Evolutionary conservation across 192 early-diverging fungal species (phyloP).

Genomic region (Tieghemiomyces parasiticus): DNA sequence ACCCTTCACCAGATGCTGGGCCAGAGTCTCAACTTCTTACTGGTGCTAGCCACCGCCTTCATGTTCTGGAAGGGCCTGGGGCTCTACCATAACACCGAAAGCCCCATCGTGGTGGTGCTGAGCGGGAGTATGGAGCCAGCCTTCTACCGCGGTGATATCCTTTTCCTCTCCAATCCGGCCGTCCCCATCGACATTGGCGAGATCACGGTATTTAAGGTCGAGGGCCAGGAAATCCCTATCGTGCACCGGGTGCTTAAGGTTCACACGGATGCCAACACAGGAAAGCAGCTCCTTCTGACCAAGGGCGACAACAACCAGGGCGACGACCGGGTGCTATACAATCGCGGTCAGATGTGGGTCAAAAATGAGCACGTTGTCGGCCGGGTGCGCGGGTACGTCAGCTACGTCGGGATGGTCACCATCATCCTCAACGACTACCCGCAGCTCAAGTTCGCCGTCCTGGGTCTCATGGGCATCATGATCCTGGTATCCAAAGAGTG

Average conservation of each 20-base stretch:
- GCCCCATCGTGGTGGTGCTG: slow-evolving; percentile 93
- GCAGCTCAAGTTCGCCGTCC: slow-evolving; percentile 69
- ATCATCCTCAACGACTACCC: slow-evolving; percentile 95
- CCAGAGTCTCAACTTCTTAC: slow-evolving; percentile 76
- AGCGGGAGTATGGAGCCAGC: slow-evolving; percentile 97
- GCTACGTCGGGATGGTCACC: slow-evolving; percentile 90
- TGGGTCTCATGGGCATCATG: slow-evolving; percentile 59
- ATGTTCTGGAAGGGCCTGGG: slow-evolving; percentile 93
- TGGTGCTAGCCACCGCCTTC: slow-evolving; percentile 82
- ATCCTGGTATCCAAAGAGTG: slow-evolving; percentile 54
- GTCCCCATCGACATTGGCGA: slow-evolving; percentile 75
- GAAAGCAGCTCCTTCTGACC: slow-evolving; percentile 75
- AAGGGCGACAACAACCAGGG: slow-evolving; percentile 92
- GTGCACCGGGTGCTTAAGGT: slow-evolving; percentile 91
- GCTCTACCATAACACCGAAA: slow-evolving; percentile 78
- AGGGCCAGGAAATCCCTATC: slow-evolving; percentile 82
- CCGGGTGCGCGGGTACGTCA: slow-evolving; percentile 74
- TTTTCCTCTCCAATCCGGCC: slow-evolving; percentile 61
- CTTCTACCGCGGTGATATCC: slow-evolving; percentile 82
- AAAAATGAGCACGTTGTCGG: slow-evolving; percentile 79
- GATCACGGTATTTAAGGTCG: slow-evolving; percentile 87
- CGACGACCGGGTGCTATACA: slow-evolving; percentile 87
- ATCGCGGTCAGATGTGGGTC: slow-evolving; percentile 79
- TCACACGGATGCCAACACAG: slow-evolving; percentile 62
- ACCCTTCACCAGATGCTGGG: slow-evolving; percentile 15